Percentiles rank a stretch among this genome's conserved stretches.
phyloP scores from a whole-genome alignment of 2,329 filamentous ascomycete species.

The Dactylellina drechsleri region DNA sequence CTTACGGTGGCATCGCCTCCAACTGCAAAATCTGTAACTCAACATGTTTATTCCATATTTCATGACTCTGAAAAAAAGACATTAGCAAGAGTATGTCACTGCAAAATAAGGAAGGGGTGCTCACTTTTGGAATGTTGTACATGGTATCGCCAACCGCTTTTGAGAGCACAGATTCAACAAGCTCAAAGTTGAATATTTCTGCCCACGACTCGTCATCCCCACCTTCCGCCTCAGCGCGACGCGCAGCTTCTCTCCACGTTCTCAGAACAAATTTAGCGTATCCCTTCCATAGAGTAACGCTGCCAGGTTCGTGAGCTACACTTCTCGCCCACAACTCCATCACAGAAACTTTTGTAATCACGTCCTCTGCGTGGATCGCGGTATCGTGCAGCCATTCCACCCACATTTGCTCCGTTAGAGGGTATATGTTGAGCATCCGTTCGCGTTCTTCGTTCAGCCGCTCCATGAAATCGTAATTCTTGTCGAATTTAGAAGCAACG shows the following conservation, averaged over 20 bases:
- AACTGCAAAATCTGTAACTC: conserved; percentile 77
- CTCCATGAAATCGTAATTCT: conserved; percentile 47
- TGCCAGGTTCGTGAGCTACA: conserved; percentile 76
- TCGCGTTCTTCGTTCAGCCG: conserved; percentile 56
- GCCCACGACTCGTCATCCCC: conserved; percentile 60
- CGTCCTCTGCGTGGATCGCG: conserved; percentile 69
- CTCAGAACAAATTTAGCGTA: conserved; percentile 83
- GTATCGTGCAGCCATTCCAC: conserved; percentile 80
- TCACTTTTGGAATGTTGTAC: conserved; percentile 74
- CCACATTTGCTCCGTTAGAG: conserved; percentile 74
- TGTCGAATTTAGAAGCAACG: conserved; percentile 42
- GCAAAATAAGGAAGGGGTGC: conserved; percentile 15
- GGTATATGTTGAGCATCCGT: conserved; percentile 57
- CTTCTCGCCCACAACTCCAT: conserved; percentile 79
- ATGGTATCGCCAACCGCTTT: conserved; percentile 77
- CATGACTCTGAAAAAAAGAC: conserved; percentile 67
- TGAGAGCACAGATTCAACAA: conserved; percentile 75
- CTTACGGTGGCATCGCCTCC: conserved; percentile 68
- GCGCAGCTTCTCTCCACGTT: conserved; percentile 71
- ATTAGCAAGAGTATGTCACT: conserved; percentile 28
- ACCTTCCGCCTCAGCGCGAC: conserved; percentile 62
- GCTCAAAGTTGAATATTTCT: conserved; percentile 76
- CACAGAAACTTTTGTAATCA: conserved; percentile 75
- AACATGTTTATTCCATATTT: conserved; percentile 82
- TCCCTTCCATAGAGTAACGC: conserved; percentile 77